phyloP scores from a whole-genome alignment of 345 rosid genomes.

The Cardiospermum halicacabum region DNA sequence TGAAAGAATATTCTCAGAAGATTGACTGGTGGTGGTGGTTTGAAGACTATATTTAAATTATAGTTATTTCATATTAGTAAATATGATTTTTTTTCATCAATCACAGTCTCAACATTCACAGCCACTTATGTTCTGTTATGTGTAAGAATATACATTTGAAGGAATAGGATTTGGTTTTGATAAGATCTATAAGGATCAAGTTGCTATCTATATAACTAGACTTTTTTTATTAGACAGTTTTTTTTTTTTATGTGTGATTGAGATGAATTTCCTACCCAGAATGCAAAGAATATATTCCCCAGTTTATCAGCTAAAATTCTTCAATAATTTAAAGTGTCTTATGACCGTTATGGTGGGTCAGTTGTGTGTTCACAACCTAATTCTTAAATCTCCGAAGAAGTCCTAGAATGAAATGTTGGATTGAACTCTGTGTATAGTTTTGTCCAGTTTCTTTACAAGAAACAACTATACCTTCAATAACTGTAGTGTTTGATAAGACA shows the following conservation, averaged over 20 bases:
- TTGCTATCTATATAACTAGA: not conserved
- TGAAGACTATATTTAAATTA: conserved; percentile 8
- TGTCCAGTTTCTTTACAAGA: no score
- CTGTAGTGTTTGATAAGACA: not conserved
- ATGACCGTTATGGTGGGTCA: no score
- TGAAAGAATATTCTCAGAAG: conserved; percentile 1
- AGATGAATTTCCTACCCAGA: not conserved
- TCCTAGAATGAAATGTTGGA: no score
- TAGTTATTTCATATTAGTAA: not conserved
- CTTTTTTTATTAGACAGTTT: not conserved
- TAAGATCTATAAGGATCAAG: not conserved
- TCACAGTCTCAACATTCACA: not conserved
- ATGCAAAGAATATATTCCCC: not conserved
- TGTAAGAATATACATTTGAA: not conserved
- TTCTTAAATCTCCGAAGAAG: no score
- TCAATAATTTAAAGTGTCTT: no score
- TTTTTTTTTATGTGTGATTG: not conserved
- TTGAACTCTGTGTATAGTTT: no score
- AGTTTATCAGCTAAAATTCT: not conserved
- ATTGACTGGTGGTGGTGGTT: conserved; percentile 5
- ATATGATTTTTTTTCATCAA: not conserved
- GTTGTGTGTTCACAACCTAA: no score
- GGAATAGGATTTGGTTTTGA: not conserved
- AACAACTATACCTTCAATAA: no score
- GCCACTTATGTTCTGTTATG: not conserved